Evolutionary conservation across 768 basidiomycete genomes (phyloP).

Genomic region (Steccherinum ochraceum): DNA sequence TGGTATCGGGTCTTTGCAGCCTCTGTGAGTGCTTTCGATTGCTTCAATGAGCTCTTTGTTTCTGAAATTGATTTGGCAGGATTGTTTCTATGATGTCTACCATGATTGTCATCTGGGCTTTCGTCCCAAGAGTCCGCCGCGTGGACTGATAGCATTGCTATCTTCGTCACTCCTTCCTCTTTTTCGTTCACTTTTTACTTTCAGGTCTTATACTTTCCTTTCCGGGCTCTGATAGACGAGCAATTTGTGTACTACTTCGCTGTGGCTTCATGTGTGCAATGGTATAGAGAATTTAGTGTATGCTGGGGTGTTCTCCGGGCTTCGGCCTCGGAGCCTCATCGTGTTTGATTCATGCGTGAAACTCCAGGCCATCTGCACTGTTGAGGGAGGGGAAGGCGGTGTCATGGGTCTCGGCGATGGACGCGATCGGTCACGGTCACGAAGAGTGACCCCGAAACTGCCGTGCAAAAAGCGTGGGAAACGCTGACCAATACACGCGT

Average conservation of each 20-base stretch:
- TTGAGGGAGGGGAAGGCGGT: too few species aligned
- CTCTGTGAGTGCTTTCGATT: constrained; percentile 39
- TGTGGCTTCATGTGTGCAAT: too few species aligned
- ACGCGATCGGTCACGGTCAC: neutral
- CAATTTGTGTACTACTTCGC: too few species aligned
- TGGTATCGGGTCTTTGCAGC: constrained; percentile 56
- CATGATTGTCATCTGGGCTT: constrained; percentile 50
- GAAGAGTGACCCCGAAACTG: too few species aligned
- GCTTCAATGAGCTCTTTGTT: constrained; percentile 1
- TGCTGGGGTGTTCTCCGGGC: too few species aligned
- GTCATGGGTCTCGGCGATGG: too few species aligned
- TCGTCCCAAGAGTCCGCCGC: constrained; percentile 34
- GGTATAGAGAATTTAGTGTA: too few species aligned
- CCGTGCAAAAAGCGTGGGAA: neutral
- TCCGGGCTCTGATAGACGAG: too few species aligned
- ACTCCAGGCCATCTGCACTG: too few species aligned
- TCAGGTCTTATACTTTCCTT: neutral
- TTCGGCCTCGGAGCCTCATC: too few species aligned
- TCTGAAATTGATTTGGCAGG: constrained; percentile 23
- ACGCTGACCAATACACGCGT: neutral
- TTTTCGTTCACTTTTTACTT: neutral
- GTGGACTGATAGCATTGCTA: constrained; percentile 5
- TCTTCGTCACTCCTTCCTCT: neutral
- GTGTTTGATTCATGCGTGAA: too few species aligned
- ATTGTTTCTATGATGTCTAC: constrained; percentile 56